Conservation (phyloP, 768 basidiomycete species). For the Boletus tylopilopsis region DNA sequence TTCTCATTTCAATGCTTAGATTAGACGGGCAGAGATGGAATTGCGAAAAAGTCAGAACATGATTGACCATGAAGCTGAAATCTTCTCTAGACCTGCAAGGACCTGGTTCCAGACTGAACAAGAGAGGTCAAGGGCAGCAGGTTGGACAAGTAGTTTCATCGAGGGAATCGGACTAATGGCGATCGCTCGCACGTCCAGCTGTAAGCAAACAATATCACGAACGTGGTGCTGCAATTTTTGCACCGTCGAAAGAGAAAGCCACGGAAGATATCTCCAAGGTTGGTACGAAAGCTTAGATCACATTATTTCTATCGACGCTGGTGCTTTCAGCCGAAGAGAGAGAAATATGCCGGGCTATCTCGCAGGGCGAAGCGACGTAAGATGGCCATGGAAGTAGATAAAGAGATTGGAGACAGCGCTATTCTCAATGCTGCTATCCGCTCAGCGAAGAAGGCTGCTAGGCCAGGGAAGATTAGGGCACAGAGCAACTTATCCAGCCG, state of each 20-base stretch:
- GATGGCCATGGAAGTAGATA: slow-evolving; percentile 78
- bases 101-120: slow-evolving; percentile 97
- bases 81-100: slow-evolving; percentile 87
- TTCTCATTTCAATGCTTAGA: slow-evolving; percentile 38
- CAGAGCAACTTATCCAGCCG: slow-evolving; percentile 34
- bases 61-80: slow-evolving; percentile 90
- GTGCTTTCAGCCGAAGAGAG: slow-evolving; percentile 59
- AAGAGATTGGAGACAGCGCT: slow-evolving; percentile 50
- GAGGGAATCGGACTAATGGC: background rate
- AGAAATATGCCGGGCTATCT: slow-evolving; percentile 80
- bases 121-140: slow-evolving; percentile 78
- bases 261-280: slow-evolving; percentile 40
- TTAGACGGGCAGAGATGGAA: slow-evolving; percentile 94
- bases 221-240: slow-evolving; percentile 39
- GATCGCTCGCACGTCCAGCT: slow-evolving; percentile 39
- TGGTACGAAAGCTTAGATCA: slow-evolving; percentile 5
- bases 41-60: slow-evolving; percentile 92
- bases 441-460: slow-evolving; percentile 75
- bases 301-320: slow-evolving; percentile 3
- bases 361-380: slow-evolving; percentile 85
- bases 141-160: slow-evolving; percentile 36
- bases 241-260: slow-evolving; percentile 39
- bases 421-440: slow-evolving; percentile 75
- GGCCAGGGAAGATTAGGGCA: slow-evolving; percentile 73
- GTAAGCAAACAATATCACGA: slow-evolving; percentile 76